Evolutionary conservation across 176 grass and related monocot genomes (phyloP).

Genomic region (Alopecurus myosuroides): DNA sequence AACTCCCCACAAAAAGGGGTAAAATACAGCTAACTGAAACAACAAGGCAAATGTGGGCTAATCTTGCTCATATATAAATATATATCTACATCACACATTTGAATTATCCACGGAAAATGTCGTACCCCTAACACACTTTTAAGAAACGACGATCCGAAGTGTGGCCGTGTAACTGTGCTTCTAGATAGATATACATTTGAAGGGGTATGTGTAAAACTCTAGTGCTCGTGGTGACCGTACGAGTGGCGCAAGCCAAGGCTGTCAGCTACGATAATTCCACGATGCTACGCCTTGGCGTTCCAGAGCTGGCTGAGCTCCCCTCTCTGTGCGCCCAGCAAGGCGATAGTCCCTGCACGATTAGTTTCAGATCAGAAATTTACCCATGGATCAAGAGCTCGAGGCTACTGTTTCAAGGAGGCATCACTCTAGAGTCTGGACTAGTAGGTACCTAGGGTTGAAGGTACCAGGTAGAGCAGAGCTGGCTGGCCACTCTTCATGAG

Average conservation of each 20-base stretch:
- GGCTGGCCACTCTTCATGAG: slow-evolving; percentile 91
- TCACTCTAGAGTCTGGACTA: background rate
- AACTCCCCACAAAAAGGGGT: background rate
- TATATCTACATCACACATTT: background rate
- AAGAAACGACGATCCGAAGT: background rate
- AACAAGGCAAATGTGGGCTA: background rate
- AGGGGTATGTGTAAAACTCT: background rate
- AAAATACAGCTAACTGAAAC: background rate
- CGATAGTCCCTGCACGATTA: slow-evolving; percentile 37
- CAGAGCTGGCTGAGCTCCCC: slow-evolving; percentile 76
- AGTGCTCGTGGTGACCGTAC: background rate
- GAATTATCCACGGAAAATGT: background rate
- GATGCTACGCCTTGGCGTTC: slow-evolving; percentile 42
- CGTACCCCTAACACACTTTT: background rate
- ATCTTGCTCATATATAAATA: background rate
- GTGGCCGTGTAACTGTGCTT: background rate
- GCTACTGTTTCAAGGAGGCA: background rate
- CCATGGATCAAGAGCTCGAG: background rate
- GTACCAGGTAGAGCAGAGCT: slow-evolving; percentile 93
- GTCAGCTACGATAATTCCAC: background rate
- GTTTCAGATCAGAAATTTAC: background rate
- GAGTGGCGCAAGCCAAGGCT: background rate
- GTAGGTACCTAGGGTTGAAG: slow-evolving; percentile 80
- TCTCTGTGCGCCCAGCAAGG: slow-evolving; percentile 52
- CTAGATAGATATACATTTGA: background rate